Conservation (phyloP, 176 grass and related monocot species). For the Pontederia paniculata region DNA sequence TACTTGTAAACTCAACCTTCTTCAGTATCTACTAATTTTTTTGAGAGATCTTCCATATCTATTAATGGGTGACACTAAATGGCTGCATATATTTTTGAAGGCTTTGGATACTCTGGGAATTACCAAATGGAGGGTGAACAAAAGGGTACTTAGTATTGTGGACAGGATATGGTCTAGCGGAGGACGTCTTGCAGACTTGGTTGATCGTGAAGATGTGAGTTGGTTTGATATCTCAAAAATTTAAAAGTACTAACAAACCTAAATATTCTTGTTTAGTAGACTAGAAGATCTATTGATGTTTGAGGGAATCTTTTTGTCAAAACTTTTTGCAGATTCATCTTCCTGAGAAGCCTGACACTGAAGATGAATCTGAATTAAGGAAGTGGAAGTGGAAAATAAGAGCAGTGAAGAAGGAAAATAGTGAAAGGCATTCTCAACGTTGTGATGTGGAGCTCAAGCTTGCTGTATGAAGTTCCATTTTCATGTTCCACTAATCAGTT, state of each 20-base stretch:
- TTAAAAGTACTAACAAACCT: background rate
- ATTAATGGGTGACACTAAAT: background rate
- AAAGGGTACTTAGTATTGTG: slow-evolving; percentile 75
- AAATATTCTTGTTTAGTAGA: background rate
- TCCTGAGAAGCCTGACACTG: slow-evolving; percentile 76
- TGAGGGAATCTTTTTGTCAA: background rate
- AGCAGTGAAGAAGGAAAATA: slow-evolving; percentile 61
- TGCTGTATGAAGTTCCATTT: slow-evolving; percentile 64
- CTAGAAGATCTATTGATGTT: background rate
- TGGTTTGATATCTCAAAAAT: slow-evolving; percentile 1
- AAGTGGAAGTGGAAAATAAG: slow-evolving; percentile 66
- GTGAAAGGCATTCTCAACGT: slow-evolving; percentile 81
- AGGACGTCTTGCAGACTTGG: slow-evolving; percentile 70
- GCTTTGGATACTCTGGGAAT: slow-evolving; percentile 88
- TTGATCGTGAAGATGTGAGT: slow-evolving; percentile 79
- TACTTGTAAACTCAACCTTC: background rate
- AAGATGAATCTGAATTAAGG: slow-evolving; percentile 56
- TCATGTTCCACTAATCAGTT: background rate
- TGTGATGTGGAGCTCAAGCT: slow-evolving; percentile 97
- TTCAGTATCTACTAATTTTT: too few relatives aligned
- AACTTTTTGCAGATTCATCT: slow-evolving; percentile 40
- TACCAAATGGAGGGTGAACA: slow-evolving; percentile 94
- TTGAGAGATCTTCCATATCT: too few relatives aligned
- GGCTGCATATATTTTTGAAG: slow-evolving; percentile 24
- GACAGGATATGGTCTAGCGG: slow-evolving; percentile 97